Evolutionary conservation across 257 asterid species (phyloP).

Genomic region (Lithospermum erythrorhizon): DNA sequence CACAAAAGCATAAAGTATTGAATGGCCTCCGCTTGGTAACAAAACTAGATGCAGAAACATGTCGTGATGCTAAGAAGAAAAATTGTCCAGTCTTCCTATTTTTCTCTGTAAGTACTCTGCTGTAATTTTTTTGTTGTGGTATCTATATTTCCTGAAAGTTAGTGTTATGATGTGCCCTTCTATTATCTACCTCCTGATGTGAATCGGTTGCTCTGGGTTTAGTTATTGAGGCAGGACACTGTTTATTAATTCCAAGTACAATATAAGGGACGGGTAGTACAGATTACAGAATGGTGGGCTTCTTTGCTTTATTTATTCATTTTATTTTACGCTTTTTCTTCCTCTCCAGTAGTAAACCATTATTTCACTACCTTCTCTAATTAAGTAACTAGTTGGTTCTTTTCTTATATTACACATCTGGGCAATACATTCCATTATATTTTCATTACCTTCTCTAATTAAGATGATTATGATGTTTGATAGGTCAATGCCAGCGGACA

Average conservation of each 20-base stretch:
- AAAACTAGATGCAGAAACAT: conserved; percentile 94
- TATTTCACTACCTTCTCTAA: background rate
- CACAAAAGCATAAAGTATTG: conserved; percentile 89
- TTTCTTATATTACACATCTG: no score
- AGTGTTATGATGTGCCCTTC: background rate
- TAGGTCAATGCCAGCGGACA: conserved; percentile 99
- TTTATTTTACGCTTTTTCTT: background rate
- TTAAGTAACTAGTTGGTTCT: background rate
- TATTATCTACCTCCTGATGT: background rate
- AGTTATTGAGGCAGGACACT: background rate
- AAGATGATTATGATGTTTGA: conserved; percentile 15
- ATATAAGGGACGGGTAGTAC: background rate
- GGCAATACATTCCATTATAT: no score
- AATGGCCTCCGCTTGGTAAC: conserved; percentile 97
- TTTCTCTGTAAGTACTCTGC: conserved; percentile 57
- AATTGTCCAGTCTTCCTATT: conserved; percentile 75
- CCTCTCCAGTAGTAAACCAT: background rate
- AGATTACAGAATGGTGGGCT: no score
- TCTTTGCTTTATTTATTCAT: background rate
- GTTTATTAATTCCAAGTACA: background rate
- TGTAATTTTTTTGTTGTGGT: background rate
- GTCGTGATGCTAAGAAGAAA: conserved; percentile 59
- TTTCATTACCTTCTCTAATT: conserved; percentile 10
- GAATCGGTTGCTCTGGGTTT: no score
- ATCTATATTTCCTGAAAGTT: conserved; percentile 5